These are phyloP conservation scores for Neonothopanus nambi DNA, from an alignment of 1,284 basidiomycete species.

Conservation along the genomic window DNA sequence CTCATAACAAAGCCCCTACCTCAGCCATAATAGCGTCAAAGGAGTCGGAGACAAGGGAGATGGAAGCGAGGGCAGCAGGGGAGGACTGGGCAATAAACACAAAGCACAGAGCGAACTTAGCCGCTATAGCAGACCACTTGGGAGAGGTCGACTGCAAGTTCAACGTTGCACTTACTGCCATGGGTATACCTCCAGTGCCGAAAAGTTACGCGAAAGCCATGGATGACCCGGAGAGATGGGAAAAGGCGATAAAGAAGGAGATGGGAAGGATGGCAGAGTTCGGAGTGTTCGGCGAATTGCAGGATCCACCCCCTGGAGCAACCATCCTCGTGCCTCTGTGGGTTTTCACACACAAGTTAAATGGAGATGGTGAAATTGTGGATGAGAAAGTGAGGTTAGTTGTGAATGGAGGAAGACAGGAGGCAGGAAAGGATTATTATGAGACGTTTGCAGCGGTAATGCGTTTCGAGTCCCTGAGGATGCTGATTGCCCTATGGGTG, in stretches of 20 bases:
- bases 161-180: background rate
- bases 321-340: slow-evolving; percentile 3
- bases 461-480: background rate
- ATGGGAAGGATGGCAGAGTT: slow-evolving; percentile 12
- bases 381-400: slow-evolving; percentile 4
- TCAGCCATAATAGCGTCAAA: background rate
- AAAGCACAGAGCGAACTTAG: background rate
- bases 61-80: background rate
- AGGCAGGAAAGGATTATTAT: background rate
- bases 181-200: slow-evolving; percentile 8
- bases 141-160: slow-evolving; percentile 5
- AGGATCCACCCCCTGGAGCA: background rate
- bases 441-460: background rate
- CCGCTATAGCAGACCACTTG: background rate
- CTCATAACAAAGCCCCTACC: too few relatives aligned
- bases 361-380: slow-evolving; percentile 5
- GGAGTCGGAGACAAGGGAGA: background rate
- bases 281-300: background rate
- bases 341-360: slow-evolving; percentile 10
- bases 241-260: slow-evolving; percentile 18
- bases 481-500: slow-evolving; percentile 3
- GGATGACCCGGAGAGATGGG: slow-evolving; percentile 18
- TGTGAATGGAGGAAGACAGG: background rate
- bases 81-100: background rate
- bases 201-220: slow-evolving; percentile 19